Evolutionary conservation across 108 stramenopile genomes (phyloP).

Genomic region (Nitzschia sp.): DNA sequence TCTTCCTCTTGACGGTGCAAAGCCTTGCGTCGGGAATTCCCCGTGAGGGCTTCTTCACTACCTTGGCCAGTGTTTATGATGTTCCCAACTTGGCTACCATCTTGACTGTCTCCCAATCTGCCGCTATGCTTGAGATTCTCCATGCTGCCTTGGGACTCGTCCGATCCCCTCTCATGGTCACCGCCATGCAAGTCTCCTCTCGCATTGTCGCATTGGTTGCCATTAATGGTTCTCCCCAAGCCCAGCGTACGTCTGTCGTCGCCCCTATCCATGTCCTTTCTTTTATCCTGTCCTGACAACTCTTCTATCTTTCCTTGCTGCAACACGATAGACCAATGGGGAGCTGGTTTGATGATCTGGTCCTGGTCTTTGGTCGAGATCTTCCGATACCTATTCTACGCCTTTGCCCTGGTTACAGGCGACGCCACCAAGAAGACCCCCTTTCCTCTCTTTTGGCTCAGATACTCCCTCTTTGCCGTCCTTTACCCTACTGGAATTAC

Average conservation of each 20-base stretch:
- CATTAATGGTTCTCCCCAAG: slow-evolving; percentile 55
- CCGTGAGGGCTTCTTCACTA: slow-evolving; percentile 31
- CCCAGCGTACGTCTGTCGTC: slow-evolving; percentile 63
- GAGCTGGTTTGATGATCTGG: slow-evolving; percentile 83
- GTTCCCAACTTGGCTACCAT: slow-evolving; percentile 33
- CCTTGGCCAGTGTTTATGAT: slow-evolving; percentile 47
- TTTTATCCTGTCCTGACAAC: not conserved
- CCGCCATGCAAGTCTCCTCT: slow-evolving; percentile 88
- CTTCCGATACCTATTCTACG: slow-evolving; percentile 94
- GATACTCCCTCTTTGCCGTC: slow-evolving; percentile 93
- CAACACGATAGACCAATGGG: slow-evolving; percentile 61
- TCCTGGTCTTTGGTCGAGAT: slow-evolving; percentile 91
- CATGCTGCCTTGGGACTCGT: slow-evolving; percentile 92
- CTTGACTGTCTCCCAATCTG: slow-evolving; percentile 68
- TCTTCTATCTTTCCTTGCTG: not conserved
- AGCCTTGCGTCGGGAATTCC: slow-evolving; percentile 37
- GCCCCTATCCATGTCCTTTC: not conserved
- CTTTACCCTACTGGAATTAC: slow-evolving; percentile 95
- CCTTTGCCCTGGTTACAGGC: slow-evolving; percentile 78
- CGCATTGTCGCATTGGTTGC: slow-evolving; percentile 83
- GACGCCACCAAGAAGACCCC: slow-evolving; percentile 87
- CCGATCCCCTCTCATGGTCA: slow-evolving; percentile 87
- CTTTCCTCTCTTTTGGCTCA: slow-evolving; percentile 93
- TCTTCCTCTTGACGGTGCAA: slow-evolving; percentile 57
- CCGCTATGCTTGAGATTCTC: slow-evolving; percentile 84